Conservation (phyloP, 1,139 yeast genomes). For the Diutina scorzettiae region DNA sequence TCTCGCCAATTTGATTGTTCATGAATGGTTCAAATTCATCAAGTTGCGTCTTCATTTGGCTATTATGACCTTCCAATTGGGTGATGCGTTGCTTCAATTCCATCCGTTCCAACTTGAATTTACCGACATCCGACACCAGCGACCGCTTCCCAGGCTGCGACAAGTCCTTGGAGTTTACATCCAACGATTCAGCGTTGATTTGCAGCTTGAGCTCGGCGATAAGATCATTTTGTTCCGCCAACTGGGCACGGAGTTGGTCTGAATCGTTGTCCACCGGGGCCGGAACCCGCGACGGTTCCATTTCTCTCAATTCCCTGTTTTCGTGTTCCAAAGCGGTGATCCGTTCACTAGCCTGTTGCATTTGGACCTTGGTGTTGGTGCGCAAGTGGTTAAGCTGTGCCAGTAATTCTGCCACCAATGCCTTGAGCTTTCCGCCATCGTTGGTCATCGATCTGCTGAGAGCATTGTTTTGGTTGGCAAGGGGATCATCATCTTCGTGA, state of each 20-base stretch:
- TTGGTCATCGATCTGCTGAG: background rate
- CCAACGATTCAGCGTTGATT: conserved; percentile 22
- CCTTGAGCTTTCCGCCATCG: conserved; percentile 5
- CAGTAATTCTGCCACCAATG: conserved; percentile 2
- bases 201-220: conserved; percentile 25
- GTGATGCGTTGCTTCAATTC: conserved; percentile 35
- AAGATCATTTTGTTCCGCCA: conserved; percentile 23
- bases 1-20: conserved; percentile 41
- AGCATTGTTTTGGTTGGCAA: background rate
- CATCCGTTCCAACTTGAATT: conserved; percentile 29
- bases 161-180: conserved; percentile 12
- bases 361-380: conserved; percentile 19
- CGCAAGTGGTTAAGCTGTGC: conserved; percentile 1
- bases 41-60: conserved; percentile 26
- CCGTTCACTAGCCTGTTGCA: conserved; percentile 41
- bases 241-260: conserved; percentile 6
- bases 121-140: conserved; percentile 21
- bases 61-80: conserved; percentile 37
- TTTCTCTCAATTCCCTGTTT: conserved; percentile 17
- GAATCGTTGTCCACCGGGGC: background rate
- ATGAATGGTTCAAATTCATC: conserved; percentile 42
- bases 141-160: conserved; percentile 12
- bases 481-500: background rate
- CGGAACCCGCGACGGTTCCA: background rate
- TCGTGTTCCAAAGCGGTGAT: conserved; percentile 36